These are phyloP conservation scores for Limnanthes douglasii DNA, from an alignment of 345 rosid species.

Conservation along the genomic window DNA sequence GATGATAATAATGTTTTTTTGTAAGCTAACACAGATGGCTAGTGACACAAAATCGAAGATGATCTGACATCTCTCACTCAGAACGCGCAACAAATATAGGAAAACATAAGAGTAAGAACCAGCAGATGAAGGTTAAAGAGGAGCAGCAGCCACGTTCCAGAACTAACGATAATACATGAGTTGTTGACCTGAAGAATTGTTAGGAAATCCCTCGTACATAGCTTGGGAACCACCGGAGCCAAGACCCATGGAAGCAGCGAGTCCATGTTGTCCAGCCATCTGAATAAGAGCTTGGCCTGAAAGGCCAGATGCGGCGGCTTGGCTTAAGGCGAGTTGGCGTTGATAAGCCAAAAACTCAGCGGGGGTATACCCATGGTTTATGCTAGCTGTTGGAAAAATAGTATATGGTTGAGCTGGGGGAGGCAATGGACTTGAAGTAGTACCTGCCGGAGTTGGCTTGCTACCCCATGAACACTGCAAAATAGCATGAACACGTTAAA, in stretches of 20 bases:
- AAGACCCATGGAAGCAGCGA: slow-evolving; percentile 15
- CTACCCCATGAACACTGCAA: slow-evolving; percentile 45
- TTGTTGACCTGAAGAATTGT: slow-evolving; percentile 13
- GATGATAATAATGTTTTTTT: neutral
- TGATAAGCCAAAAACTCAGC: slow-evolving; percentile 30
- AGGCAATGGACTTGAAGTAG: slow-evolving; percentile 24
- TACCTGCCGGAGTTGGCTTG: slow-evolving; percentile 42
- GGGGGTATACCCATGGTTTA: slow-evolving; percentile 25
- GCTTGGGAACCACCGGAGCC: slow-evolving; percentile 14
- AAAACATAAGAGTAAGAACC: neutral
- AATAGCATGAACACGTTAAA: too few species aligned
- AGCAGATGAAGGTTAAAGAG: too few species aligned
- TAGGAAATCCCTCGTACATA: slow-evolving; percentile 16
- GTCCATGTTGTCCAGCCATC: slow-evolving; percentile 19
- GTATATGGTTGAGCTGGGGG: slow-evolving; percentile 18
- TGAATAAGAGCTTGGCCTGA: slow-evolving; percentile 21
- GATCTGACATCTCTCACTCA: slow-evolving; percentile 2
- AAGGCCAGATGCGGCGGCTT: slow-evolving; percentile 18
- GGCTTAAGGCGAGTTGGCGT: slow-evolving; percentile 32
- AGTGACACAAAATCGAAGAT: neutral
- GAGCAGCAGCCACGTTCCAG: neutral
- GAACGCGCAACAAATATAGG: neutral
- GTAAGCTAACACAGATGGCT: neutral
- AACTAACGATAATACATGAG: slow-evolving; percentile 18
- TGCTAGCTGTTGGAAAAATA: slow-evolving; percentile 10